Evolutionary conservation across 2,329 filamentous ascomycete species (phyloP).

Genomic region (Sporothrix variecibatus): DNA sequence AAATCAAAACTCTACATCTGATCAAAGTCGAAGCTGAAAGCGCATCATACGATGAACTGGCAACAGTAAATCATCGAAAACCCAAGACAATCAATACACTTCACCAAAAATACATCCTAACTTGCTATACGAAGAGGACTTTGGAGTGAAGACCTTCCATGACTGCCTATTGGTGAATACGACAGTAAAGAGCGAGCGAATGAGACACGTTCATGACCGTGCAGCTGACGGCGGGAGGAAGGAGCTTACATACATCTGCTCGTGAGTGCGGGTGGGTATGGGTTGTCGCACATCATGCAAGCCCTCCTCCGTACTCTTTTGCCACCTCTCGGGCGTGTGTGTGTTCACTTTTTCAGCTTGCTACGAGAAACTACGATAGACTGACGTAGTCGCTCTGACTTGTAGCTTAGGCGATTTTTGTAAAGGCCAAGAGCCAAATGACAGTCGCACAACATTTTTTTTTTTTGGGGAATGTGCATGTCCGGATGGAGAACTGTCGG

Average conservation of each 20-base stretch:
- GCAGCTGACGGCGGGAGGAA: constrained; percentile 1
- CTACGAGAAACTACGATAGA: neutral
- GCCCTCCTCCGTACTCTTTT: neutral
- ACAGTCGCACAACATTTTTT: neutral
- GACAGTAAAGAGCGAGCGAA: neutral
- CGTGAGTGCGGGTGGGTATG: constrained; percentile 1
- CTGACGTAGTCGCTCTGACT: neutral
- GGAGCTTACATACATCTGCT: neutral
- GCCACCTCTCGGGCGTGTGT: neutral
- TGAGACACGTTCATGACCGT: neutral
- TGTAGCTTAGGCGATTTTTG: neutral
- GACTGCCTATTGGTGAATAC: neutral
- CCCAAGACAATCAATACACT: neutral
- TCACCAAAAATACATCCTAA: too few species aligned
- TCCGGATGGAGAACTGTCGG: neutral
- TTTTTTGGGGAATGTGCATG: neutral
- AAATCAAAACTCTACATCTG: too few species aligned
- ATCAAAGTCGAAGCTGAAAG: too few species aligned
- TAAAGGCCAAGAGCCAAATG: neutral
- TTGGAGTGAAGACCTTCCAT: neutral
- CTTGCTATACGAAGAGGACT: neutral
- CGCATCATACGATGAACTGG: too few species aligned
- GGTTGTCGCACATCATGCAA: neutral
- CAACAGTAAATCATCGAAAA: neutral
- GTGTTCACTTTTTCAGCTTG: neutral